Evolutionary conservation across 495 filamentous ascomycete genomes (phyloP), one percentile per base, ranked within the genome.

Genomic region (Aspergillus carlsbadensis): DNA sequence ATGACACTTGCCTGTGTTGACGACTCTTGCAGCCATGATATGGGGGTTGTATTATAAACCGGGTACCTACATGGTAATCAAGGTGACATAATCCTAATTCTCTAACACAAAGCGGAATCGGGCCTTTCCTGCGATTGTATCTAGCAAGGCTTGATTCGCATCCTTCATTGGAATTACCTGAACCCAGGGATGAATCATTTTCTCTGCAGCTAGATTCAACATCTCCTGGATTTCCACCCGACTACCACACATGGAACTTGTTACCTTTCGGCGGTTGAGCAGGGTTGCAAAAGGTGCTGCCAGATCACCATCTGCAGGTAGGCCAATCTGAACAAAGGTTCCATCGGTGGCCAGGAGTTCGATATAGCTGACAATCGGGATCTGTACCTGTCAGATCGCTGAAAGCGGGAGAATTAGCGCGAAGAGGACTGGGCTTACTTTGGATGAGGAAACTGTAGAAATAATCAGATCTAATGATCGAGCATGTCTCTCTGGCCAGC

Each of bases 381-480:
- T 91, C 52, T 29, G 8, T 29, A 29, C 26, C n/a, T n/a, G n/a
- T n/a, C n/a, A n/a, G n/a, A n/a, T n/a, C n/a, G n/a, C n/a, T n/a
- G n/a, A n/a, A n/a, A n/a, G 26, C 4, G 3, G 3, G 26, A 8
- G 8, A 29, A 29, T 29, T 29, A 29, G 26, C 8, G 8, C 26
- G 26, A 8, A 29, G 4, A 29, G 26, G 26, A 29, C n/a, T n/a
- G n/a, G 8, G 8, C 26, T 3, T 4, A 29, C 26, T 8, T 87
- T 83, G 0, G 81, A 76, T 31, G 77, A 81, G 18, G 87, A 91
- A 18, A 90, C 88, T n/a, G 91, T 96, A 62, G 72, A 87, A 46
- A 96, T 65, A 61, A 96, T 90, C 15, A 97, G 70, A 64, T 97
- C 92, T 57, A 97, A 70, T 15, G 80, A 80, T n/a, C 79, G 72